Evolutionary conservation across 2,329 filamentous ascomycete genomes (phyloP).

Genomic region (Xylaria hypoxylon): DNA sequence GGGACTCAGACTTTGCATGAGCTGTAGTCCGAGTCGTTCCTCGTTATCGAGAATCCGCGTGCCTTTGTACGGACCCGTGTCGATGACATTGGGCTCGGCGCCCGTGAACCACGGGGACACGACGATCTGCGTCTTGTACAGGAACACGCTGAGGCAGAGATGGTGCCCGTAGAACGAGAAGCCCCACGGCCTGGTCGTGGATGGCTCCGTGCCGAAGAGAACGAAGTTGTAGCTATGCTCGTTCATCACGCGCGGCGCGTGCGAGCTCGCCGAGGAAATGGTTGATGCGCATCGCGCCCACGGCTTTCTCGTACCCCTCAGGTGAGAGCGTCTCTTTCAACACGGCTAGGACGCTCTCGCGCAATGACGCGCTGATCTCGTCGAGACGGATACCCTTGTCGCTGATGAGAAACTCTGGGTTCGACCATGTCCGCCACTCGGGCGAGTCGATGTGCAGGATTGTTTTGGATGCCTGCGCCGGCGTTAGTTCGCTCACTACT

Average conservation of each 20-base stretch:
- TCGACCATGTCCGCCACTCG: constrained; percentile 77
- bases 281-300: constrained; percentile 78
- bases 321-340: constrained; percentile 71
- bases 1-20: constrained; percentile 73
- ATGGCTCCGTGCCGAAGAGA: constrained; percentile 72
- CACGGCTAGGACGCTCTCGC: constrained; percentile 65
- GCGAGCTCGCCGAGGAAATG: constrained; percentile 77
- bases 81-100: constrained; percentile 82
- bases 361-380: constrained; percentile 59
- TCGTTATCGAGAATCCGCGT: constrained; percentile 75
- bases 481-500: constrained; percentile 60
- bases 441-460: constrained; percentile 74
- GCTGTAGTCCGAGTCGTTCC: constrained; percentile 70
- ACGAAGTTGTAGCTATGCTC: constrained; percentile 82
- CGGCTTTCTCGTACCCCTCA: constrained; percentile 77
- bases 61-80: constrained; percentile 70
- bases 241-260: constrained; percentile 73
- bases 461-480: constrained; percentile 61
- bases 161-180: constrained; percentile 84
- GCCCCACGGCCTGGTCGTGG: constrained; percentile 71
- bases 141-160: constrained; percentile 77
- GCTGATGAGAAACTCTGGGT: constrained; percentile 78
- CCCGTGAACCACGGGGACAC: constrained; percentile 82
- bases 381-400: constrained; percentile 78
- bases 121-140: constrained; percentile 73